Evolutionary conservation across 2,329 filamentous ascomycete genomes (phyloP), one percentile per base, ranked within the genome.

Genomic region (Camptophora hylomeconis): DNA sequence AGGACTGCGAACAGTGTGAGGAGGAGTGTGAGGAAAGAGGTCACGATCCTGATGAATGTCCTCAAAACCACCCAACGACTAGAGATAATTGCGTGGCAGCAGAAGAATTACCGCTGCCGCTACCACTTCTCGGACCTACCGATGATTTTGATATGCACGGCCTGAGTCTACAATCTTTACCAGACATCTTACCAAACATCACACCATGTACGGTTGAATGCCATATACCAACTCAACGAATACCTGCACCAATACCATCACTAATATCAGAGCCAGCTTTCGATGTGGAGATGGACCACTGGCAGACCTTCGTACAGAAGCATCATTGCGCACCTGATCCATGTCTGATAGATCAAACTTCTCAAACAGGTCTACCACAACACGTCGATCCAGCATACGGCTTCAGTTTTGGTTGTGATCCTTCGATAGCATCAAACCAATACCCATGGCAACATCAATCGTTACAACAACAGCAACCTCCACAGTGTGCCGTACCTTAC

Each of bases 51-150:
- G 40, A 42, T 11, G 41, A 40, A 28, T 25, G 36, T 35, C 22
- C 42, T 38, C 23, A 40, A 39, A 20, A 34, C 23, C 10, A 40
- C 40, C 35, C 41, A 36, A 20, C 35, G 31, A 24, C 32, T 40
- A 12, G 41, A 40, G 26, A 32, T 13, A 28, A 24, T 18, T 28
- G 24, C 10, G 21, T 32, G 16, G 16, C 30, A 4, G 26, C 24
- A 2, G 28, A 20, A 11, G 30, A 20, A n/a, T 23, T 23, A 22
- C 29, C 29, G n/a, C 21, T 24, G 12, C 29, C 29, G 10, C 24
- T 31, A n/a, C 29, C 29, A 26, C n/a, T 31, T 2, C 29, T 26
- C 5, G 19, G 9, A 11, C 7, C 17, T 7, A n/a, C n/a, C n/a
- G n/a, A n/a, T n/a, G 29, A 31, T 13, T 23, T 19, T 17, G 29